These are phyloP conservation scores for Pseudomassariella vexata DNA, from an alignment of 2,329 filamentous ascomycete genomes.

Conservation along the genomic window DNA sequence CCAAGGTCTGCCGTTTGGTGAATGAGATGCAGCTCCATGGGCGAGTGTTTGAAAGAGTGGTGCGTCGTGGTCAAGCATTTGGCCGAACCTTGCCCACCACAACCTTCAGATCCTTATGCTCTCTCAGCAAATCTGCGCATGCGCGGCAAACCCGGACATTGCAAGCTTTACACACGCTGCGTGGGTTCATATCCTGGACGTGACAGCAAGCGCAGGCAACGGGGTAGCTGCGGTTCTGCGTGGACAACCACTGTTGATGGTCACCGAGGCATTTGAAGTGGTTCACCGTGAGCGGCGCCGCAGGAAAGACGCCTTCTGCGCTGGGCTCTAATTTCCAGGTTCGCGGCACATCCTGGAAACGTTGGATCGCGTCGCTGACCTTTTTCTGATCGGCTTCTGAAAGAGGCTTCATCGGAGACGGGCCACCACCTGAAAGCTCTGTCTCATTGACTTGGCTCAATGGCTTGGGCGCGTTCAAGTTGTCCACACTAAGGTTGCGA, in stretches of 20 bases:
- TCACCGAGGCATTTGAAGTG: slow-evolving; percentile 40
- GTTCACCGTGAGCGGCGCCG: slow-evolving; percentile 32
- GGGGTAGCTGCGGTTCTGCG: slow-evolving; percentile 42
- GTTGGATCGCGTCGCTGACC: slow-evolving; percentile 20
- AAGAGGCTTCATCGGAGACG: too few relatives aligned
- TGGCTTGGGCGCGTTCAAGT: too few relatives aligned
- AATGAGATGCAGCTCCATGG: too few relatives aligned
- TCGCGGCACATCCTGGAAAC: slow-evolving; percentile 31
- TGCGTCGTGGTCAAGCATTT: background rate
- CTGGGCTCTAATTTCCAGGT: slow-evolving; percentile 4
- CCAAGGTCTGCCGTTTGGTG: too few relatives aligned
- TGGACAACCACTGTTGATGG: slow-evolving; percentile 42
- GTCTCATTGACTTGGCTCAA: too few relatives aligned
- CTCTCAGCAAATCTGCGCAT: slow-evolving; percentile 37
- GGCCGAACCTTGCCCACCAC: slow-evolving; percentile 28
- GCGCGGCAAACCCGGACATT: slow-evolving; percentile 44
- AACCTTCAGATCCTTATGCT: slow-evolving; percentile 34
- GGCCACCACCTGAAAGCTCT: too few relatives aligned
- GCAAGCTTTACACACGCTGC: slow-evolving; percentile 45
- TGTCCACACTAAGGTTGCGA: too few relatives aligned
- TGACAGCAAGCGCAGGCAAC: slow-evolving; percentile 50
- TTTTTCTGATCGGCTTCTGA: slow-evolving; percentile 4
- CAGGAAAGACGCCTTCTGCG: slow-evolving; percentile 19
- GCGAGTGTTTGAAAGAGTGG: too few relatives aligned
- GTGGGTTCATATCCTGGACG: slow-evolving; percentile 35